Evolutionary conservation across 805 yeast species (phyloP).

Genomic region (Candida ponderosae): DNA sequence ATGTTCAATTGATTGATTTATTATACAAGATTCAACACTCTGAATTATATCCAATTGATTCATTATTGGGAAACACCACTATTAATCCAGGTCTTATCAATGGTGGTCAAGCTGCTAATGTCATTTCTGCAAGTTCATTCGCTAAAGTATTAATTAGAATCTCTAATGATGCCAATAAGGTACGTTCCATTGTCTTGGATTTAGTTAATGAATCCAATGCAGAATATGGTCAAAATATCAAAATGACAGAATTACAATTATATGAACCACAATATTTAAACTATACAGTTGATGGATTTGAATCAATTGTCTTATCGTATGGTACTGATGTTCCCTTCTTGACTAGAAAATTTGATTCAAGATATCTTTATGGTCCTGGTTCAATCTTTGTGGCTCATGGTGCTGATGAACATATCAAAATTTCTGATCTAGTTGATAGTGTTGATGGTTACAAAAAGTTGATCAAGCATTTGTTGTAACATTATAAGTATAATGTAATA

Average conservation of each 20-base stretch:
- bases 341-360: constrained; percentile 16
- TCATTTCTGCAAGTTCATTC: constrained; percentile 49
- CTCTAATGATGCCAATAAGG: constrained; percentile 35
- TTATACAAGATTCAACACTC: constrained; percentile 35
- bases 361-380: constrained; percentile 64
- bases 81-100: constrained; percentile 49
- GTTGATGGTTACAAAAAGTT: constrained; percentile 42
- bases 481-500: too few relatives aligned
- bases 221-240: constrained; percentile 15
- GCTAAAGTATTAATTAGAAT: constrained; percentile 47
- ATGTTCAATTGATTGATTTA: constrained; percentile 43
- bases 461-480: constrained; percentile 7
- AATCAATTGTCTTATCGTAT: constrained; percentile 39
- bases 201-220: constrained; percentile 26
- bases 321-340: constrained; percentile 47
- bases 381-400: constrained; percentile 54
- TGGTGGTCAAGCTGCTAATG: constrained; percentile 64
- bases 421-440: constrained; percentile 38
- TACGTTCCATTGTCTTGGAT: constrained; percentile 19
- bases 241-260: constrained; percentile 16
- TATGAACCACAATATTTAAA: constrained; percentile 32
- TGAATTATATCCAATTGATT: constrained; percentile 38
- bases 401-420: constrained; percentile 43
- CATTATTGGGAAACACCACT: constrained; percentile 52
- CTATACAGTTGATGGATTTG: constrained; percentile 59